Evolutionary conservation across 1,284 basidiomycete species (phyloP), one percentile per base, ranked within the genome.

Genomic region (Pseudozyma hubeiensis): DNA sequence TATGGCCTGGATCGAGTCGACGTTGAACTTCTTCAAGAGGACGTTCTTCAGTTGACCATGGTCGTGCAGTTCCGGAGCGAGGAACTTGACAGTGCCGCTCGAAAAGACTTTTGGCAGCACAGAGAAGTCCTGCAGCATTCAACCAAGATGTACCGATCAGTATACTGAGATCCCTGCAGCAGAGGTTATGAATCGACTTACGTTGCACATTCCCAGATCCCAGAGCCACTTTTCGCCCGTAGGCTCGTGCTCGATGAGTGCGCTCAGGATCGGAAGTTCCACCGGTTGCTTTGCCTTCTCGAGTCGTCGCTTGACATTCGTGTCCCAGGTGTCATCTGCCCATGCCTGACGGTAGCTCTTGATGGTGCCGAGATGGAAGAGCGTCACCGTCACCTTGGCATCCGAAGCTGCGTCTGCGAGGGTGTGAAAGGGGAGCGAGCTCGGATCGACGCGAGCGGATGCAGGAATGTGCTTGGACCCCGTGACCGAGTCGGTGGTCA

Each of bases 281-380:
- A 57, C 54, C 14, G 40, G 52, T 37, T 50, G 52, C 13, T 45
- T 45, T 5, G 46, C 33, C 31, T 66, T 57, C 13, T 54, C 41
- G 14, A 46, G 19, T 4, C 58, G 29, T 6, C 33, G 17, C 30
- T 40, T 17, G n/a, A 7, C n/a, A 17, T 58, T 40, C 16, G 33
- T 24, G 19, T 62, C 59, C 58, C 64, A 67, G 1, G 50, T 52
- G 24, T 67, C 64, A 30, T 67, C 64, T 17, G 59, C 64, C 64
- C 58, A 67, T 14, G 39, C 50, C n/a, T 55, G 53, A 24, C 64
- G 64, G 29, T 56, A 55, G 44, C 52, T 53, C 11, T 49, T 37
- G 30, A 62, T 48, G 34, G 37, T 57, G 10, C 64, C 59, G 3
- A 51, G 48, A 29, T 67, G 64, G 24, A 67, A 61, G 1, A 67